These are phyloP conservation scores for Toxoplasma gondii DNA, from an alignment of 169 alveolate genomes.

Conservation along the genomic window DNA sequence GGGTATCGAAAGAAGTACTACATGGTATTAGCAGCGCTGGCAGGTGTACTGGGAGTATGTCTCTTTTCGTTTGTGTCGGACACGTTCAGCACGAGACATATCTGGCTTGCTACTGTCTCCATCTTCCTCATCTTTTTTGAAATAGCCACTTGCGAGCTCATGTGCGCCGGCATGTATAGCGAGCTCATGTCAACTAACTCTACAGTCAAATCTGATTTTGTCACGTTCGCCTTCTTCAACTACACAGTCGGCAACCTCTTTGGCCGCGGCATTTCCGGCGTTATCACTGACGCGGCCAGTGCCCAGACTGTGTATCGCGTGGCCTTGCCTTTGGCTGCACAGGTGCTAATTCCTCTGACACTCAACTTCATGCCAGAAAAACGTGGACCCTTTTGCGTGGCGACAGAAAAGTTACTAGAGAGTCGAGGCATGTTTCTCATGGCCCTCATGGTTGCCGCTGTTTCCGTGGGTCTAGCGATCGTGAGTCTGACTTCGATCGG, in stretches of 20 bases:
- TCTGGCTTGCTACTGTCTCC: background rate
- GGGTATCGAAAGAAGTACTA: conserved; percentile 49
- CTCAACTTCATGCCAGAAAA: conserved; percentile 47
- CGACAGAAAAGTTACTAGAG: background rate
- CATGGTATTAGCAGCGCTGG: conserved; percentile 26
- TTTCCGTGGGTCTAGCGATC: conserved; percentile 18
- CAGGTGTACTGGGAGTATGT: background rate
- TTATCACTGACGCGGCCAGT: conserved; percentile 49
- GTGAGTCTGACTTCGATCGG: background rate
- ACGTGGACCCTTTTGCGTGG: background rate
- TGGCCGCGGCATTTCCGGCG: conserved; percentile 51
- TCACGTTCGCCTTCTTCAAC: conserved; percentile 31
- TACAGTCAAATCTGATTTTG: conserved; percentile 43
- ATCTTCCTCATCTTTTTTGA: background rate
- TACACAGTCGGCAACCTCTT: conserved; percentile 41
- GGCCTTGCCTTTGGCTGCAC: conserved; percentile 61
- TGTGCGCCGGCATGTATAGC: conserved; percentile 54
- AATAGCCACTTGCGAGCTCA: conserved; percentile 28
- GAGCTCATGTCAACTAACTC: conserved; percentile 36
- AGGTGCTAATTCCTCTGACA: conserved; percentile 36
- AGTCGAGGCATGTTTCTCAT: conserved; percentile 20
- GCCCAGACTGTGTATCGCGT: conserved; percentile 35
- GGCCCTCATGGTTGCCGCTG: conserved; percentile 21
- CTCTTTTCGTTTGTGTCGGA: background rate
- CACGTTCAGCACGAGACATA: background rate